Evolutionary conservation across 768 basidiomycete genomes (phyloP).

Genomic region (Crucibulum laeve): DNA sequence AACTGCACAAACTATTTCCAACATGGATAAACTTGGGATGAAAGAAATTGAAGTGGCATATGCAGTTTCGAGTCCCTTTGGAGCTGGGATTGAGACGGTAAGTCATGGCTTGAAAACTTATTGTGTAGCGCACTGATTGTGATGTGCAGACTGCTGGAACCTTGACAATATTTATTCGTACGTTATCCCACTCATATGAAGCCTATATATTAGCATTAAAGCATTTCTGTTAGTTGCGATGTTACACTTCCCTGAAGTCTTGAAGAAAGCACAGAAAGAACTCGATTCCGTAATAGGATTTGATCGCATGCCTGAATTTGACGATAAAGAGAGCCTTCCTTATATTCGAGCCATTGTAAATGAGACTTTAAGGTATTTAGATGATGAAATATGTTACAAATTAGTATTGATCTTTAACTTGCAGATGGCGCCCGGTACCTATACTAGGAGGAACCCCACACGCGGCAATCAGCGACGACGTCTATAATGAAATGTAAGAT

Average conservation of each 20-base stretch:
- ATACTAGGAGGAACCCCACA: slow-evolving; percentile 31
- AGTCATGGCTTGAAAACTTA: slow-evolving; percentile 1
- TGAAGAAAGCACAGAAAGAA: slow-evolving; percentile 34
- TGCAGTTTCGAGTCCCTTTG: slow-evolving; percentile 39
- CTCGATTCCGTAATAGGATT: slow-evolving; percentile 29
- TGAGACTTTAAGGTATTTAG: slow-evolving; percentile 28
- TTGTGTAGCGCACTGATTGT: background rate
- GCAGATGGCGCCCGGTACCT: slow-evolving; percentile 28
- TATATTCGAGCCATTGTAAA: slow-evolving; percentile 33
- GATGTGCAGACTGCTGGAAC: slow-evolving; percentile 24
- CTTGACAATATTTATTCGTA: slow-evolving; percentile 26
- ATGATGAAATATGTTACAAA: background rate
- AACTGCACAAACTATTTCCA: slow-evolving; percentile 29
- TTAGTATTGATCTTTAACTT: background rate
- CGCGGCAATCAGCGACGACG: slow-evolving; percentile 31
- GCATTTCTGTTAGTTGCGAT: slow-evolving; percentile 24
- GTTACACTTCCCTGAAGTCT: slow-evolving; percentile 33
- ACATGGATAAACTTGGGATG: slow-evolving; percentile 33
- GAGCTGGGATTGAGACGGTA: slow-evolving; percentile 42
- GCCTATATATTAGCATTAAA: background rate
- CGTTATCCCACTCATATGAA: slow-evolving; percentile 10
- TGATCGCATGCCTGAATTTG: slow-evolving; percentile 32
- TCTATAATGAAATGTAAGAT: slow-evolving; percentile 30
- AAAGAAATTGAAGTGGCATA: slow-evolving; percentile 40
- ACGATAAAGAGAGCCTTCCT: slow-evolving; percentile 27